These are phyloP conservation scores for Zymoseptoria passerinii DNA, from an alignment of 2,329 filamentous ascomycete genomes.

Conservation along the genomic window DNA sequence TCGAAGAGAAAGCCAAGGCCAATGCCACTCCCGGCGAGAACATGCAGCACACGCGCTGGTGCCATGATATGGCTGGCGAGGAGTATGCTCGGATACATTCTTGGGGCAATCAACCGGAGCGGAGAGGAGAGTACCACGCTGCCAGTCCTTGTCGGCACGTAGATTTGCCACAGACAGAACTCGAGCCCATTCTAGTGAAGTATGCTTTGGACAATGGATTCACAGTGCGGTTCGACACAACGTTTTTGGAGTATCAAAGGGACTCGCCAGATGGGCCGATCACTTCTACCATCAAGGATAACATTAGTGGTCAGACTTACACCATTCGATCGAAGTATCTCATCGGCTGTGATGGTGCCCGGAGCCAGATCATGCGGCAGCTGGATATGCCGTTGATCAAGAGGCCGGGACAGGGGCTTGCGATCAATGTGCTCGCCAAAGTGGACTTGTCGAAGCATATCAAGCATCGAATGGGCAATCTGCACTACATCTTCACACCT, in stretches of 20 bases:
- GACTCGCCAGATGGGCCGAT: conserved; percentile 20
- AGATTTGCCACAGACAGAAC: conserved; percentile 38
- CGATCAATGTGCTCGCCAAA: conserved; percentile 43
- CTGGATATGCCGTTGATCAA: conserved; percentile 41
- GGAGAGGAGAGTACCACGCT: conserved; percentile 34
- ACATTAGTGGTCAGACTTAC: conserved; percentile 34
- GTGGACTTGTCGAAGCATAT: conserved; percentile 46
- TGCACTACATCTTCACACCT: conserved; percentile 54
- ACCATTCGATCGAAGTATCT: conserved; percentile 47
- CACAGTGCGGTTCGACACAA: conserved; percentile 34
- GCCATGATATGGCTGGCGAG: conserved; percentile 37
- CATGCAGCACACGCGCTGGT: conserved; percentile 39
- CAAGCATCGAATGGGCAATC: conserved; percentile 46
- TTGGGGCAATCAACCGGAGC: conserved; percentile 37
- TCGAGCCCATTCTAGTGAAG: conserved; percentile 37
- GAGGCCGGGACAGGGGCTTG: conserved; percentile 38
- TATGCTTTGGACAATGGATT: conserved; percentile 32
- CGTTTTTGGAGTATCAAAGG: conserved; percentile 27
- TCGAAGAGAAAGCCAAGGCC: conserved; percentile 31
- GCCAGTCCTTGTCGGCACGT: conserved; percentile 36
- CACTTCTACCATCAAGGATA: conserved; percentile 32
- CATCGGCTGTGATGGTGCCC: conserved; percentile 51
- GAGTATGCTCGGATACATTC: conserved; percentile 37
- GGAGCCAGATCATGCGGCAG: conserved; percentile 40
- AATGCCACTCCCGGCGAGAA: conserved; percentile 27